Evolutionary conservation across 225 moss, liverwort and hornwort species (phyloP), one percentile per base, ranked within the genome.

Genomic region (Pseudoscleropodium purum): DNA sequence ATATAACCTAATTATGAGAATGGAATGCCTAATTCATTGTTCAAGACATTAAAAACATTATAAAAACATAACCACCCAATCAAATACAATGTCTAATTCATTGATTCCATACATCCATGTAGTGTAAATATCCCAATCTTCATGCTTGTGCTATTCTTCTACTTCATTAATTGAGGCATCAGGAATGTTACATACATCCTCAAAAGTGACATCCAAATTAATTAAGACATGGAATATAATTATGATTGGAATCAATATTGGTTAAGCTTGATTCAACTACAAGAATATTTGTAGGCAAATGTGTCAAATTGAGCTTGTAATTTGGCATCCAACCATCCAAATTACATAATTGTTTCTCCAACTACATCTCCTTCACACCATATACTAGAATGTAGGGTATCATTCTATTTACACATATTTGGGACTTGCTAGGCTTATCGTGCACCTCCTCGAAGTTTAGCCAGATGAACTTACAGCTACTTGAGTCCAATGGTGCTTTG

Each of bases 11-110:
- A 21, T 14, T 21, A 30, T 13, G 62, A 62, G 9, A 81, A 29
- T 19, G 9, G 8, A 31, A 43, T 82, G 6, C 14, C 13, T 13
- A 43, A 20, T 61, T 61, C 43, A 41, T 19, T 60, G 3, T 37
- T 76, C 8, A 54, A 36, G 24, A 39, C 1, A 39, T 27, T 33
- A 17, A 11, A 0, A 79, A 39, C 5, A 79, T n/a, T 59, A 7
- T 59, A 2, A 60, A 79, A 62, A 45, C 4, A 62, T 41, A 33
- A 23, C 23, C 25, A 65, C 36, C 5, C 0, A 0, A 0, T 8
- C 41, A 45, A 63, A 34, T 64, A 15, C 11, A 64, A 47, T 82
- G 24, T 82, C 34, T 36, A 64, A 45, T 34, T 82, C 64, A 47
- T 47, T 65, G 11, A 34, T 82, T 64, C 20, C 2, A 10, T 41